Base-by-base conservation (phyloP, 148 eudicot genomes). In the Arbutus unedo region DNA sequence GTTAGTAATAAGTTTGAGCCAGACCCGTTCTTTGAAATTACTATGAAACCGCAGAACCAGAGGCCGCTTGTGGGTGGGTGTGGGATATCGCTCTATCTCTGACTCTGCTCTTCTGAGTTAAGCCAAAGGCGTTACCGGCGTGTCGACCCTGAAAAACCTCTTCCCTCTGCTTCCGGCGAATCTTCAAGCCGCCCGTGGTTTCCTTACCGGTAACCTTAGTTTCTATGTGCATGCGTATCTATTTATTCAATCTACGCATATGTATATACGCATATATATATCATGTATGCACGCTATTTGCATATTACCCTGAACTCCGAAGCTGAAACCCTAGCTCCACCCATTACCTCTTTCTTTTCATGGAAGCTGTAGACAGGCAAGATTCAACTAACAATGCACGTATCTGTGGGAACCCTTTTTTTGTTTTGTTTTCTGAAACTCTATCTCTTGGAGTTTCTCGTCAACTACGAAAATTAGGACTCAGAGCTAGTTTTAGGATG, bases 21-120 rank as follows among this genome's bases (percentile, higher is more conserved):
- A 70, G 50, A 76, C 82, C 48, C 76, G 82, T 83, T 80, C 75
- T 66, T 68, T 77, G 66, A 80, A 79, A 49, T 41, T 21, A 76
- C 83, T 54, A 67, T 66, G 82, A 82, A 85, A 82, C 85, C 87
- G 82, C 82, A 78, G 74, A 73, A 64, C 16, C 84, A 81, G 79
- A 77, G 79, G 64, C 53, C 85, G 79, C 50, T 47, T 74, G 19
- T 44, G 49, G 66, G 23, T 57, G 38, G 0, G 38, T 31, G 38
- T 53, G 48, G 81, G 70, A 10, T 25, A 66, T 66, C 67, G n/a
- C 64, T 59, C 66, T n/a, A 21, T 57, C 31, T 60, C 66, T 51
- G 66, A 21, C 31, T 62, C 70, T 23, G 71, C 80, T 62, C 80
- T 75, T 10, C 19, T 64, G 79, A 0, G 15, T 45, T 15, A 6